phyloP scores from a whole-genome alignment of 78 protist genomes.

The Dictyostelium citrinum region DNA sequence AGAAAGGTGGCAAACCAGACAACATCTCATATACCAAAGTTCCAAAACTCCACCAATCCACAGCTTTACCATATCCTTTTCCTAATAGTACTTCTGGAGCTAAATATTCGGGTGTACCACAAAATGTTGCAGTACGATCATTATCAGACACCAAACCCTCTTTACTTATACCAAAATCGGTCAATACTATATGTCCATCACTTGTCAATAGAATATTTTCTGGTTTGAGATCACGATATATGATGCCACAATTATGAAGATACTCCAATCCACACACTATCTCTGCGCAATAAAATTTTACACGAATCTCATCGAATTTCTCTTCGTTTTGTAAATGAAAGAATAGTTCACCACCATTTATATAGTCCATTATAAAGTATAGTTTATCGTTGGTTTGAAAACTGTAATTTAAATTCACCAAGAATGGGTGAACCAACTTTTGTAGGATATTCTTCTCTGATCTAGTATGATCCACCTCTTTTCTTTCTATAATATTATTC shows the following conservation, averaged over 20 bases:
- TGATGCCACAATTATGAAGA: conserved; percentile 86
- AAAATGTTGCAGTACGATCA: conserved; percentile 94
- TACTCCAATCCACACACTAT: conserved; percentile 90
- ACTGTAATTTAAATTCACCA: conserved; percentile 84
- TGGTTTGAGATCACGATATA: conserved; percentile 88
- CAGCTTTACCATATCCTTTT: conserved; percentile 84
- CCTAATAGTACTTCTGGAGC: conserved; percentile 89
- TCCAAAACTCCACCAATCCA: conserved; percentile 98
- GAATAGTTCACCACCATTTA: conserved; percentile 94
- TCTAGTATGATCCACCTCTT: conserved; percentile 84
- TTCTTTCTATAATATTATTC: conserved; percentile 54
- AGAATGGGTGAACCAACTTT: conserved; percentile 84
- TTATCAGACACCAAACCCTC: conserved; percentile 77
- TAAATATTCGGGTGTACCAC: conserved; percentile 99
- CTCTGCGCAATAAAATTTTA: conserved; percentile 91
- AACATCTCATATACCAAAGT: conserved; percentile 89
- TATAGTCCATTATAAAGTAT: conserved; percentile 91
- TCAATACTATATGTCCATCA: conserved; percentile 91
- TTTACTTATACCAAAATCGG: conserved; percentile 98
- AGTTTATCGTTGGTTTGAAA: conserved; percentile 91
- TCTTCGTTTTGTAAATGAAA: conserved; percentile 89
- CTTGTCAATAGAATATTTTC: conserved; percentile 91
- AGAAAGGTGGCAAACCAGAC: conserved; percentile 86
- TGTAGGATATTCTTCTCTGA: conserved; percentile 81
- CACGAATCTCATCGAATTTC: conserved; percentile 77